Evolutionary conservation across 768 basidiomycete genomes (phyloP), one percentile per base, ranked within the genome.

Genomic region (Russula sp.): DNA sequence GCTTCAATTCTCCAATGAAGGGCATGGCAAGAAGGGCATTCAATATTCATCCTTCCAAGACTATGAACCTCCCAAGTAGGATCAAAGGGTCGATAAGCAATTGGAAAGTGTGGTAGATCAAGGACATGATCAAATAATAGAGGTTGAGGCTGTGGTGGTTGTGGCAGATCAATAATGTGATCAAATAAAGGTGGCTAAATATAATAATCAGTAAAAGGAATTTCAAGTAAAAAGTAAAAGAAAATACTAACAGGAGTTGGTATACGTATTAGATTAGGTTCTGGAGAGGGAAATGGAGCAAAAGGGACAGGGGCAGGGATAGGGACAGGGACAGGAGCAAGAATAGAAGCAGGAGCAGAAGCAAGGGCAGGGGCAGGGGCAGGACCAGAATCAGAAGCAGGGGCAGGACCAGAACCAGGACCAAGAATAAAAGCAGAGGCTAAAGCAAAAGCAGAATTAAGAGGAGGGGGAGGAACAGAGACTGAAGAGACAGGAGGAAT

Each of bases 1-100:
- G 7, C 5, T 20, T 62, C 44, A 38, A 0, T 24, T 0, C 9
- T 13, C 61, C 53, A 62, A 38, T 62, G 44, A 14, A 62, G 32
- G 3, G 61, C 61, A 13, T 55, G 28, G 20, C 61, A 62, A 16
- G 4, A 13, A 14, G 24, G 24, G 11, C 61, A 62, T 16, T 28
- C 4, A 16, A 30, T 38, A 3, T 7, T 9, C 24, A 62, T 11
- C 0, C 2, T 20, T 1, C 24, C 44, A 16, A 62, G 46, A 13
- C 1, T 2, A 22, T 54, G n/a, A 18, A 62, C 44, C 1, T 4
- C 3, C 53, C 44, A 55, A 2, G 16, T 1, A 55, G 18, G 53
- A 20, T 38, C 8, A 62, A 62, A 62, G 9, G 53, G 61, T 0
- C 18, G 34, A 8, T 13, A 11, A 14, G 61, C 32, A 36, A 55